phyloP scores from a whole-genome alignment of 352 stramenopile genomes.

The Blastocystis sp. region DNA sequence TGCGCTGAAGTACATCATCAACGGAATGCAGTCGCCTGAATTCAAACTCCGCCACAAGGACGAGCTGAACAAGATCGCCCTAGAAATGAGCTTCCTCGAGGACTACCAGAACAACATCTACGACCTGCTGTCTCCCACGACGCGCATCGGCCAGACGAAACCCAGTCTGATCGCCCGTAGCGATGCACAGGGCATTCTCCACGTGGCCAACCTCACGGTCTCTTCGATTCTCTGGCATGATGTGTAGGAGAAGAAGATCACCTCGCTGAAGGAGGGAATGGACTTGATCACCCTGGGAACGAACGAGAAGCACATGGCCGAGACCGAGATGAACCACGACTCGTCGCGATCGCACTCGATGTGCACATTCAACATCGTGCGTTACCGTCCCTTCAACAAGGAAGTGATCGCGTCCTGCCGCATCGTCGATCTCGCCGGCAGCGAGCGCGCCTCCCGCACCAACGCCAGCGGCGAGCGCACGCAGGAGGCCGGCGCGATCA shows the following conservation, averaged over 20 bases:
- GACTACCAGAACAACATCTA: constrained; percentile 66
- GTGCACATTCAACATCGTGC: constrained; percentile 51
- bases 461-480: constrained; percentile 70
- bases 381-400: neutral
- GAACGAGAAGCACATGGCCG: constrained; percentile 55
- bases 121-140: constrained; percentile 49
- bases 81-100: constrained; percentile 66
- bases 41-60: constrained; percentile 24
- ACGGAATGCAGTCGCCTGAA: constrained; percentile 32
- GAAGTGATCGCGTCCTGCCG: constrained; percentile 55
- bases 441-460: constrained; percentile 78
- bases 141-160: constrained; percentile 27
- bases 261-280: constrained; percentile 14
- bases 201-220: constrained; percentile 27
- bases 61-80: neutral
- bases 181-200: constrained; percentile 43
- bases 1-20: constrained; percentile 46
- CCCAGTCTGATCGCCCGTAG: constrained; percentile 31
- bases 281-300: constrained; percentile 42
- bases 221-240: neutral
- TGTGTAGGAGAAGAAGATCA: constrained; percentile 37
- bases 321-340: constrained; percentile 60
- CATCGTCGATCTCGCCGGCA: constrained; percentile 80
- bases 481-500: constrained; percentile 32
- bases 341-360: constrained; percentile 53